Conservation (phyloP, 306 rosid genomes). For the peach (Prunus persica) region DNA sequence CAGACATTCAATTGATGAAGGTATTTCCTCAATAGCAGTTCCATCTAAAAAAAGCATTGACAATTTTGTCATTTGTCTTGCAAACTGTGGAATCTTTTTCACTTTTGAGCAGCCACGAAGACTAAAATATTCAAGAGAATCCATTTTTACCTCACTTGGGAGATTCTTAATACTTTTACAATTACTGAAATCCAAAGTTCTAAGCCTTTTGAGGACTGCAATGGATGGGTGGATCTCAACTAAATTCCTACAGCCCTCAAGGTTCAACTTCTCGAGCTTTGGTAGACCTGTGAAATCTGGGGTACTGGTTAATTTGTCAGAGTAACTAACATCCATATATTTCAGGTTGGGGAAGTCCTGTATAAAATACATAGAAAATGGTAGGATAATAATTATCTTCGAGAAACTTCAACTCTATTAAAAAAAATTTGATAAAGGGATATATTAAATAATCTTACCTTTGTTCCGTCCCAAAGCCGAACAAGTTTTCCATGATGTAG, state of each 20-base stretch:
- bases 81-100: constrained; percentile 16
- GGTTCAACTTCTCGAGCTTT: constrained; percentile 1
- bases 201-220: not conserved
- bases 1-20: not conserved
- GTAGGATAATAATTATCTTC: not conserved
- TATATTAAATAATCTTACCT: not conserved
- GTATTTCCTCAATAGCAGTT: not conserved
- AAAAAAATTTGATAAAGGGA: not conserved
- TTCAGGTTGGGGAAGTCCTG: constrained; percentile 15
- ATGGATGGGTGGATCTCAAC: constrained; percentile 14
- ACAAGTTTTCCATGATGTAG: constrained; percentile 8
- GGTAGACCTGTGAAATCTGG: constrained; percentile 9
- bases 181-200: not conserved
- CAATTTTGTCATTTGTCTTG: not conserved
- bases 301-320: not conserved
- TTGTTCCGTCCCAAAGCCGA: constrained; percentile 12
- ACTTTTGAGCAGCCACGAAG: constrained; percentile 2
- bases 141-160: not conserved
- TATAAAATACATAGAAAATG: not conserved
- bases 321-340: not conserved
- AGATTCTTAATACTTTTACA: constrained; percentile 8
- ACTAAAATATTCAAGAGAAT: not conserved
- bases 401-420: too few species aligned
- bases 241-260: not conserved
- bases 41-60: not conserved